These are phyloP conservation scores for Carex sylvatica DNA, from an alignment of 202 grass and related monocot species.

Conservation along the genomic window DNA sequence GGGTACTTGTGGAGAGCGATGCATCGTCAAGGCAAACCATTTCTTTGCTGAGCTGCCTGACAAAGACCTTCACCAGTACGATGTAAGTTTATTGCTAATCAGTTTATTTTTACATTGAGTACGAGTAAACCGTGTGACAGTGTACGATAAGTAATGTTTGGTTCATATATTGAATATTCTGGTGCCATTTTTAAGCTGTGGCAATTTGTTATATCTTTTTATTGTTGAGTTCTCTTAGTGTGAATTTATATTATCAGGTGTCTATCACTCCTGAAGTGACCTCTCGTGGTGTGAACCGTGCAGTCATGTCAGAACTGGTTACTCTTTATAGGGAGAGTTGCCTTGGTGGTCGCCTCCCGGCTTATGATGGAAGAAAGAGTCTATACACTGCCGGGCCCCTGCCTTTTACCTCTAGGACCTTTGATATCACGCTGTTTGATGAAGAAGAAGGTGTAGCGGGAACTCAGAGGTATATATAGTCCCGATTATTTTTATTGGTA, in stretches of 20 bases:
- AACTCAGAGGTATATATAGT: constrained; percentile 35
- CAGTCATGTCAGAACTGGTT: constrained; percentile 81
- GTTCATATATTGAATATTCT: background rate
- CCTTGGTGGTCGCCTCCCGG: constrained; percentile 79
- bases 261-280: constrained; percentile 80
- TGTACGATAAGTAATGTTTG: background rate
- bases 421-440: constrained; percentile 73
- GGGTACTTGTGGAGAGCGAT: constrained; percentile 75
- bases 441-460: constrained; percentile 68
- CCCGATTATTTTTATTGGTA: no score
- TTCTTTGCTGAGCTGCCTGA: constrained; percentile 95
- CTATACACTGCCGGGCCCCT: constrained; percentile 85
- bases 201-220: constrained; percentile 11
- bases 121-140: background rate
- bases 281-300: constrained; percentile 94
- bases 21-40: constrained; percentile 97
- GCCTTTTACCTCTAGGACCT: constrained; percentile 70
- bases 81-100: constrained; percentile 46
- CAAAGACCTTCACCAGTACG: constrained; percentile 63
- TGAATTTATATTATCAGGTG: constrained; percentile 47
- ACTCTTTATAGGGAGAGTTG: constrained; percentile 49
- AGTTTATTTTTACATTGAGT: background rate
- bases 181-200: background rate
- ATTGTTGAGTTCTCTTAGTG: background rate
- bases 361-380: constrained; percentile 93